Conservation (phyloP, 768 basidiomycete genomes). For the Filobasidium wieringae region DNA sequence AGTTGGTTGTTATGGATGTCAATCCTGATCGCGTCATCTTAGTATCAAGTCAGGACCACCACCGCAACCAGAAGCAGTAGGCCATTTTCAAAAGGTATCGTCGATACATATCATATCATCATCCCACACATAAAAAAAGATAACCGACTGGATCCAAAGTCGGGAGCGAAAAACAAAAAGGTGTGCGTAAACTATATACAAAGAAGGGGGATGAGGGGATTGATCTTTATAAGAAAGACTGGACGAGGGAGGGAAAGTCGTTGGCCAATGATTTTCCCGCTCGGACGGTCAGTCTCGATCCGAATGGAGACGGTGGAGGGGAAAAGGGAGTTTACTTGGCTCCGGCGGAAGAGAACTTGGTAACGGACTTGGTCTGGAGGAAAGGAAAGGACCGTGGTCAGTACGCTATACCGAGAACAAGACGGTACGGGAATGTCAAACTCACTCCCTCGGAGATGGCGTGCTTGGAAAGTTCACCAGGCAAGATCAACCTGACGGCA, state of each 20-base stretch:
- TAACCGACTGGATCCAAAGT: too few species aligned
- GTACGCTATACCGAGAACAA: not conserved
- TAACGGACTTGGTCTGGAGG: conserved; percentile 58
- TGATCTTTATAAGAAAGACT: too few species aligned
- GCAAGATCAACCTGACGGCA: conserved; percentile 88
- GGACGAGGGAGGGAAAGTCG: too few species aligned
- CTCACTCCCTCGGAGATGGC: conserved; percentile 88
- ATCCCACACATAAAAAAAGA: not conserved
- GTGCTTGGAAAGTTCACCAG: conserved; percentile 89
- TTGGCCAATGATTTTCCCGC: not conserved
- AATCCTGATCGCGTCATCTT: too few species aligned
- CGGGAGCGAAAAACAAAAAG: not conserved
- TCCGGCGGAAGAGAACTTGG: conserved; percentile 48
- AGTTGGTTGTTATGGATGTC: too few species aligned
- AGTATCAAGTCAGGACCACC: too few species aligned
- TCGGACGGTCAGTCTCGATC: not conserved
- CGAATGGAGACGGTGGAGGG: not conserved
- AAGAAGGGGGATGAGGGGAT: not conserved
- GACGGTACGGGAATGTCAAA: not conserved
- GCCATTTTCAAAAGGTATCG: too few species aligned
- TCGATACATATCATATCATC: not conserved
- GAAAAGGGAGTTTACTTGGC: conserved; percentile 26
- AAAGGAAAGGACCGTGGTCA: not conserved
- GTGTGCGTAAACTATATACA: not conserved
- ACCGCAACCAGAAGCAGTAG: too few species aligned